Conservation (phyloP, 371 early-diverging fungal genomes). For the Zopfochytrium polystomum region DNA sequence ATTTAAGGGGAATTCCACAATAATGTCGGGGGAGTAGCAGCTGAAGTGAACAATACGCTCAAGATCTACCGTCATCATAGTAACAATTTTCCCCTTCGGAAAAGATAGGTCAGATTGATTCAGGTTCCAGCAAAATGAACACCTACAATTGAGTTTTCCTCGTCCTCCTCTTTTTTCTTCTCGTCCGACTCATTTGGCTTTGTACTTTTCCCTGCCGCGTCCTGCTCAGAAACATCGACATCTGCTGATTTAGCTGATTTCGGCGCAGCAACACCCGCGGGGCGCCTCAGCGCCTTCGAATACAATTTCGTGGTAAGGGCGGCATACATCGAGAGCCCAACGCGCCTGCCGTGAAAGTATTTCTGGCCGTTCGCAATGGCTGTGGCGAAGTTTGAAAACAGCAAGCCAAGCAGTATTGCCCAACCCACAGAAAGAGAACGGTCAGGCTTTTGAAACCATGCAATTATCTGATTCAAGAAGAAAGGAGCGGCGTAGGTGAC, state of each 20-base stretch:
- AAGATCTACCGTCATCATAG: constrained; percentile 41
- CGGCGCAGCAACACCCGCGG: constrained; percentile 17
- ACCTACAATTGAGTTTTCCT: not conserved
- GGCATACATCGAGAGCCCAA: constrained; percentile 28
- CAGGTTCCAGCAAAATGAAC: not conserved
- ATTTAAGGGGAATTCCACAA: constrained; percentile 21
- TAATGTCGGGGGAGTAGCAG: constrained; percentile 28
- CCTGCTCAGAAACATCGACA: not conserved
- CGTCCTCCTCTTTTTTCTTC: not conserved
- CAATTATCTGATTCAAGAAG: constrained; percentile 40
- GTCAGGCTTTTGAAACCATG: constrained; percentile 28
- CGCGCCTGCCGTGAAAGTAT: constrained; percentile 29
- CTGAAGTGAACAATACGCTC: constrained; percentile 35
- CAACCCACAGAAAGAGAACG: not conserved
- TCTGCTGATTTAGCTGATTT: not conserved
- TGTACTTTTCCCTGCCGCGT: not conserved
- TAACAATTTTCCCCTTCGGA: constrained; percentile 35
- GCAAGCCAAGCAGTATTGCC: constrained; percentile 26
- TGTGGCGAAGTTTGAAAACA: constrained; percentile 17
- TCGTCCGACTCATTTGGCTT: constrained; percentile 2
- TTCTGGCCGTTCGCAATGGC: constrained; percentile 24
- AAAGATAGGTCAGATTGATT: not conserved
- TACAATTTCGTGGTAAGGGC: constrained; percentile 41
- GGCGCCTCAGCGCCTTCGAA: constrained; percentile 35
- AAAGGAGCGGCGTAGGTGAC: constrained; percentile 27